Evolutionary conservation across 495 filamentous ascomycete species (phyloP), one percentile per base, ranked within the genome.

Genomic region (Penicillium paxilli): DNA sequence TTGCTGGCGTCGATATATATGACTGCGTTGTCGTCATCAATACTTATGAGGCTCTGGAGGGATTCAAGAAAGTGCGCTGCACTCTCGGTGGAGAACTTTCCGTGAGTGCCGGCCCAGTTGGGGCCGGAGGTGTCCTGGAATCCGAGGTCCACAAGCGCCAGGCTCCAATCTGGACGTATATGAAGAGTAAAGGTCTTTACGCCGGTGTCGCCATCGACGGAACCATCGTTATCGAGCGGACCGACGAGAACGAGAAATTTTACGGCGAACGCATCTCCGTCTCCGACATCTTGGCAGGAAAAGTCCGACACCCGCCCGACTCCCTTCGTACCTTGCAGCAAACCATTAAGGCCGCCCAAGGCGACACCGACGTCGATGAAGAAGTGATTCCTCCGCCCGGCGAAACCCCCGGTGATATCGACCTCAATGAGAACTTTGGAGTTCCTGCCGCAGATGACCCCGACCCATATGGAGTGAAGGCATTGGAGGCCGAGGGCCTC

Each of bases 21-120:
- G 92, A 96, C 64, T 95, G 91, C 64, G 86, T 96, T 17, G 79
- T 96, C 0, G 85, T 96, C 5, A 92, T 96, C 67, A 96, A 95
- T 69, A 90, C 87, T 19, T 81, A 85, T 20, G 80, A 88, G 47
- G 91, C 89, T 5, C 74, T 96, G 24, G 87, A 92, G 47, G 81
- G 88, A 0, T 94, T 96, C 69, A 89, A 87, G 35, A 86, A 83
- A 42, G 73, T 92, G 11, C 83, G 87, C 32, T 82, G 88, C 53
- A 92, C 89, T 1, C 71, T 96, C 8, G 91, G 91, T 2, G 83
- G 84, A 26, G 90, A 95, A 64, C 76, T 94, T 47, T 89, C 81
- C 60, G 85, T 88, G 9, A 80, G 85, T 7, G 85, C 90, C 12
- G 92, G 92, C 0, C 91, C 91, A 2, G 80, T 94, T n/a, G 88